A percentile compares a stretch with the other conserved stretches of the same genome.
These are phyloP conservation scores for Pseudozyma tsukubaensis DNA, from an alignment of 1,284 basidiomycete genomes.

Conservation along the genomic window DNA sequence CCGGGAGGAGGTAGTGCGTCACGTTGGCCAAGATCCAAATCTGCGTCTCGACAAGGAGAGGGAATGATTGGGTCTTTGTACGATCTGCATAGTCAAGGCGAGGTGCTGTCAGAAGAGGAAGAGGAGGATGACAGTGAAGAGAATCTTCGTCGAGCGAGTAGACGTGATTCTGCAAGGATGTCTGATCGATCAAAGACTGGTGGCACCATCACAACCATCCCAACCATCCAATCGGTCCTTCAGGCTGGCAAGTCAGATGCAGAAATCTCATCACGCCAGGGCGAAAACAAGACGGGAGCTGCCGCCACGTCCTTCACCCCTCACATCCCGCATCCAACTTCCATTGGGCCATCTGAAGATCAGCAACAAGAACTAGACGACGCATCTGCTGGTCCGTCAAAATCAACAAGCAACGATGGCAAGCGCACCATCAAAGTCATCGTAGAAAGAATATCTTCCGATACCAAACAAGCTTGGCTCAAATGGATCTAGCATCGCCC, in stretches of 20 bases:
- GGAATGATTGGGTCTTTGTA: constrained; percentile 27
- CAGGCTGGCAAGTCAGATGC: constrained; percentile 1
- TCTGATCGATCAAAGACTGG: background rate
- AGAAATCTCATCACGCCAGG: background rate
- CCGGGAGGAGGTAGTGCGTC: constrained; percentile 17
- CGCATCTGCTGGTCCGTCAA: background rate
- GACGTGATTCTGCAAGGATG: background rate
- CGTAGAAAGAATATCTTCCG: constrained; percentile 41
- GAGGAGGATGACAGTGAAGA: constrained; percentile 25
- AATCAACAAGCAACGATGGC: too few species aligned
- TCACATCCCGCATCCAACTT: constrained; percentile 33
- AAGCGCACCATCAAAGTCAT: constrained; percentile 38
- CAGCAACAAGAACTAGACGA: background rate
- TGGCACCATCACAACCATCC: constrained; percentile 13
- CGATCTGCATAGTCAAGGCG: constrained; percentile 30
- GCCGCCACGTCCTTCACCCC: constrained; percentile 11
- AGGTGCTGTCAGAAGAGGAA: constrained; percentile 47
- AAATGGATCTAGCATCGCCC: constrained; percentile 34
- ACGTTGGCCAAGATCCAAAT: constrained; percentile 22
- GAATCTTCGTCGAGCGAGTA: background rate
- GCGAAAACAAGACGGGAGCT: background rate
- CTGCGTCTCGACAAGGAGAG: constrained; percentile 15
- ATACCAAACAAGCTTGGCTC: constrained; percentile 52
- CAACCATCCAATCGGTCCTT: constrained; percentile 32
- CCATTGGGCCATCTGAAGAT: background rate